Conservation (phyloP, 345 rosid species). For the Citrus maxima region DNA sequence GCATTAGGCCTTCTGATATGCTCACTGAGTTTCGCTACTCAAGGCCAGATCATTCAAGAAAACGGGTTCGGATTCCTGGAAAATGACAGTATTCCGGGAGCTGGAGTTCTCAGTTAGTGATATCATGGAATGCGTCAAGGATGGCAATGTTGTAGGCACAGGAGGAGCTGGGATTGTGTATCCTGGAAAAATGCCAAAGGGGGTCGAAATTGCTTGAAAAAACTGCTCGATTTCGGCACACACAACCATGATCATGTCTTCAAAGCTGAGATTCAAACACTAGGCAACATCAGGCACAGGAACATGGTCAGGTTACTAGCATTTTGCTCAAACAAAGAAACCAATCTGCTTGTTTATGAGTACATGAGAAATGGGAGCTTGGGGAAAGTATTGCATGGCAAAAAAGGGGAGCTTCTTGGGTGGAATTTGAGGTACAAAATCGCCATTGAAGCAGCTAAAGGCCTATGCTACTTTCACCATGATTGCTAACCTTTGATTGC, state of each 20-base stretch:
- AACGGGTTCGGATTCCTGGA: slow-evolving; percentile 32
- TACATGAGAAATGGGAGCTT: slow-evolving; percentile 68
- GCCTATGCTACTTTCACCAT: slow-evolving; percentile 65
- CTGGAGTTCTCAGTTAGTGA: slow-evolving; percentile 48
- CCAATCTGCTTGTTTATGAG: slow-evolving; percentile 60
- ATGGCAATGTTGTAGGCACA: slow-evolving; percentile 56
- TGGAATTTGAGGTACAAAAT: slow-evolving; percentile 63
- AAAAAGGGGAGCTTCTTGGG: slow-evolving; percentile 42
- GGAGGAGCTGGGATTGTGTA: slow-evolving; percentile 74
- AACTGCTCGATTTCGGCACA: slow-evolving; percentile 41
- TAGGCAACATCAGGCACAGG: slow-evolving; percentile 66
- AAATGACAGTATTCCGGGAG: slow-evolving; percentile 60
- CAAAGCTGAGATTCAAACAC: slow-evolving; percentile 57
- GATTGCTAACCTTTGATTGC: slow-evolving; percentile 64
- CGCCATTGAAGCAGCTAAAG: slow-evolving; percentile 67
- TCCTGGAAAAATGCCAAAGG: slow-evolving; percentile 50
- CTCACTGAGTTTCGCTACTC: slow-evolving; percentile 40
- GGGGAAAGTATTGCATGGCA: slow-evolving; percentile 57
- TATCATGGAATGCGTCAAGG: slow-evolving; percentile 56
- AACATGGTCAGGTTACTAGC: slow-evolving; percentile 61
- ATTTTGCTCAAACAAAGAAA: slow-evolving; percentile 31
- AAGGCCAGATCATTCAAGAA: slow-evolving; percentile 43
- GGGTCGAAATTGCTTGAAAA: slow-evolving; percentile 65
- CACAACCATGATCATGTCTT: slow-evolving; percentile 55
- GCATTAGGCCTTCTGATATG: slow-evolving; percentile 55